A percentile compares a stretch with the other conserved stretches of the same genome.
Evolutionary conservation across 2,329 filamentous ascomycete species (phyloP).

Genomic region (Akanthomyces uredinophilus): DNA sequence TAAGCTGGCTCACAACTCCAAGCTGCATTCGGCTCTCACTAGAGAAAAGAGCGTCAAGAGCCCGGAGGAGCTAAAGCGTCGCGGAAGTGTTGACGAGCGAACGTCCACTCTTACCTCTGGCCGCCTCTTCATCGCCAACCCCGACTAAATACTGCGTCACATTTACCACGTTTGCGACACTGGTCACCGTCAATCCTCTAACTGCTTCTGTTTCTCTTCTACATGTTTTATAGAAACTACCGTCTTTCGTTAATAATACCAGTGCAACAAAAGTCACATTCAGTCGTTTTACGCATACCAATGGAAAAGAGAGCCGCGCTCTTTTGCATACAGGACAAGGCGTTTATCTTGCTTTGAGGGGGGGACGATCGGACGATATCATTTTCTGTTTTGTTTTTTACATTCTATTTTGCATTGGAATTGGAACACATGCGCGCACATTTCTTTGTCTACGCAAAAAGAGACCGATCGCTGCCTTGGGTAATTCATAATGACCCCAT

Average conservation of each 20-base stretch:
- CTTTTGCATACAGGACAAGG: constrained; percentile 11
- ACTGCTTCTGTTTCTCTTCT: background rate
- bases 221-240: constrained; percentile 4
- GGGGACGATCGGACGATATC: background rate
- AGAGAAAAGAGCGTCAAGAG: constrained; percentile 63
- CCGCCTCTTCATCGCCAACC: constrained; percentile 80
- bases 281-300: constrained; percentile 12
- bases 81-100: constrained; percentile 79
- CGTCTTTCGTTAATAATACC: constrained; percentile 10
- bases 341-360: background rate
- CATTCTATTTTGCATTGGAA: background rate
- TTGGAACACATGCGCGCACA: background rate
- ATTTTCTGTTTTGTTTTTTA: background rate
- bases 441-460: background rate
- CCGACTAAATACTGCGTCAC: constrained; percentile 50
- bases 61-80: constrained; percentile 65
- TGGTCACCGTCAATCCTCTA: background rate
- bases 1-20: constrained; percentile 53
- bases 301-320: constrained; percentile 3
- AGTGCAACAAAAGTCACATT: constrained; percentile 6
- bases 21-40: constrained; percentile 52
- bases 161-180: background rate
- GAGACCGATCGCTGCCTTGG: background rate
- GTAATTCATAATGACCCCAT: background rate
- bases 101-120: constrained; percentile 69